A percentile compares a stretch with the other conserved stretches of the same genome.
Conservation (phyloP, 768 basidiomycete genomes). For the Psilocybe azurescens region DNA sequence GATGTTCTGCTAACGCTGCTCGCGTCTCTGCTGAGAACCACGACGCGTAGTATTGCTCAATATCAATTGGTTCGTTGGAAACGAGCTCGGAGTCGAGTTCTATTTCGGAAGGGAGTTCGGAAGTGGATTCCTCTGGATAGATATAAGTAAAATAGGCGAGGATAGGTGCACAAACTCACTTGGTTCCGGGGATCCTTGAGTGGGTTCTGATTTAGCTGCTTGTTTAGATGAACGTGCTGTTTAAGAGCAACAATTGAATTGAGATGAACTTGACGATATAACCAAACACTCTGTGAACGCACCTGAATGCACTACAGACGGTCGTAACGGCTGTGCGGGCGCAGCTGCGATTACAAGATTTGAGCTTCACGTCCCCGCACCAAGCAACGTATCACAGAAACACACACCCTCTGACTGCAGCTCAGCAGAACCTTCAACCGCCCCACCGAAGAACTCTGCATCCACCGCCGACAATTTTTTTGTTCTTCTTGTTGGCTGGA, state of each 20-base stretch:
- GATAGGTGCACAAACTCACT: not conserved
- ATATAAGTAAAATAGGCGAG: not conserved
- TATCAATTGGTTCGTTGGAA: conserved; percentile 10
- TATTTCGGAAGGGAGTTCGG: not conserved
- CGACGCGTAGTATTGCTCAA: conserved; percentile 20
- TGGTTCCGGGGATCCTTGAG: not conserved
- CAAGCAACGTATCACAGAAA: not conserved
- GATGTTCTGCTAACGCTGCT: conserved; percentile 1
- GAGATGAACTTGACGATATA: not conserved
- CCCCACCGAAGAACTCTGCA: conserved; percentile 19
- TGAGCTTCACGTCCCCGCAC: not conserved
- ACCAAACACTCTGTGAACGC: not conserved
- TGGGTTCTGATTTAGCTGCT: not conserved
- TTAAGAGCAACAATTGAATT: not conserved
- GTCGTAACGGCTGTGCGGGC: not conserved
- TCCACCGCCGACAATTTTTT: conserved; percentile 17
- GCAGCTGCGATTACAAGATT: not conserved
- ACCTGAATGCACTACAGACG: not conserved
- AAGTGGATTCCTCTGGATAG: not conserved
- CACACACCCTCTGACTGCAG: not conserved
- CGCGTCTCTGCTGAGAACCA: conserved; percentile 21
- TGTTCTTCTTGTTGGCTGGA: conserved; percentile 19
- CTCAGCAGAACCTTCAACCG: not conserved
- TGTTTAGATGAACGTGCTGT: not conserved
- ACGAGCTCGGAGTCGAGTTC: not conserved